Conservation (phyloP, 2,329 filamentous ascomycete species). For the Hypoxylon sp. region DNA sequence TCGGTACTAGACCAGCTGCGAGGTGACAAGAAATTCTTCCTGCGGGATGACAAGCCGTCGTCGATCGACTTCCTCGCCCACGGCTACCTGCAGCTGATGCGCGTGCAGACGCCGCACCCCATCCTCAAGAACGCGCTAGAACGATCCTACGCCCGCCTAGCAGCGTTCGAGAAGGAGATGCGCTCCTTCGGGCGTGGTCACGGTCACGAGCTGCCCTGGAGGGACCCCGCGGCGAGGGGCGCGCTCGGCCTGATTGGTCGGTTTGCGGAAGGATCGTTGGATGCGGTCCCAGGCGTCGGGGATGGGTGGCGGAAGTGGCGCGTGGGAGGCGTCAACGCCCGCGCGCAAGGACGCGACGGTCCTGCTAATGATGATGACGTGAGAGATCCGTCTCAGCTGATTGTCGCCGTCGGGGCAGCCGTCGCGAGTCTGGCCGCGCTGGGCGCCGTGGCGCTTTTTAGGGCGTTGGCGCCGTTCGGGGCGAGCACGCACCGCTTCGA, state of each 20-base stretch:
- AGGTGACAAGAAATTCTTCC: conserved; percentile 68
- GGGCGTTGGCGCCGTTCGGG: conserved; percentile 62
- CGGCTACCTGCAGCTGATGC: conserved; percentile 84
- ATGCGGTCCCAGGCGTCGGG: conserved; percentile 53
- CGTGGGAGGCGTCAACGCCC: conserved; percentile 53
- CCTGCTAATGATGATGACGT: conserved; percentile 35
- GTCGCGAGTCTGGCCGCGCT: conserved; percentile 52
- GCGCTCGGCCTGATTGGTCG: conserved; percentile 43
- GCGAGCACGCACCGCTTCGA: conserved; percentile 62
- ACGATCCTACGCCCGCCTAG: conserved; percentile 48
- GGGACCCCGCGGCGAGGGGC: conserved; percentile 37
- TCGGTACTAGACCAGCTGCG: conserved; percentile 77
- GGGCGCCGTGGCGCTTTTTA: conserved; percentile 60
- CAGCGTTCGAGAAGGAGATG: conserved; percentile 45
- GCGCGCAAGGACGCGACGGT: not conserved
- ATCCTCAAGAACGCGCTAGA: conserved; percentile 56
- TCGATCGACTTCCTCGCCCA: conserved; percentile 84
- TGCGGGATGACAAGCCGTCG: conserved; percentile 63
- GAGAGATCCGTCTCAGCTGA: conserved; percentile 50
- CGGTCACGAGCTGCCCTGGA: conserved; percentile 45
- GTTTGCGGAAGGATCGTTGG: conserved; percentile 54
- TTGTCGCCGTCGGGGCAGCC: conserved; percentile 58
- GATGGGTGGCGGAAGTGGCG: conserved; percentile 56
- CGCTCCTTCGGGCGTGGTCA: conserved; percentile 21
- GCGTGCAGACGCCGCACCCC: conserved; percentile 64